These are phyloP conservation scores for Moricandia arvensis DNA, from an alignment of 345 rosid species.

Conservation along the genomic window DNA sequence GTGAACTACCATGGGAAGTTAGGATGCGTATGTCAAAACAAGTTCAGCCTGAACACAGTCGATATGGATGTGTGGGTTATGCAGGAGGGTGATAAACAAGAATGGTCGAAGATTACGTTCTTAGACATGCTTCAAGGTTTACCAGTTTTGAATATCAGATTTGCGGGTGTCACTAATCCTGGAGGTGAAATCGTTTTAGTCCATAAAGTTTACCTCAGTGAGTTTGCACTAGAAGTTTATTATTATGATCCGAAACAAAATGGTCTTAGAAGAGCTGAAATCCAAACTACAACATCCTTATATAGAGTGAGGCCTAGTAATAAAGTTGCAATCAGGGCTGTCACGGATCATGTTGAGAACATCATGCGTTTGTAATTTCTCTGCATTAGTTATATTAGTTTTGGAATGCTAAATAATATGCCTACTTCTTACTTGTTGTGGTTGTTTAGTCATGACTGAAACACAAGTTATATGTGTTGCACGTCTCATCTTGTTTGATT, in stretches of 20 bases:
- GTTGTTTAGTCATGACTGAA: neutral
- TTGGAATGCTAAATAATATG: neutral
- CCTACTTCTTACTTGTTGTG: neutral
- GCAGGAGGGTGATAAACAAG: slow-evolving; percentile 5
- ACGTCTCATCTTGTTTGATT: neutral
- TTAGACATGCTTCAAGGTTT: neutral
- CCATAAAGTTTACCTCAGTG: neutral
- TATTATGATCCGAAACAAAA: neutral
- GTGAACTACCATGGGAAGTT: slow-evolving; percentile 19
- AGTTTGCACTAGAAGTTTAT: neutral
- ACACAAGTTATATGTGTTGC: neutral
- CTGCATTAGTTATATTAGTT: neutral
- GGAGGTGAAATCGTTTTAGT: slow-evolving; percentile 5
- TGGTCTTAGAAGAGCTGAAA: neutral
- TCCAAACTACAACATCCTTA: neutral
- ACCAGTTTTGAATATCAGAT: neutral
- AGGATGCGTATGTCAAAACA: neutral
- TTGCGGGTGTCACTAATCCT: slow-evolving; percentile 6
- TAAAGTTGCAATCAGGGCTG: neutral
- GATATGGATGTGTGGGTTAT: slow-evolving; percentile 4
- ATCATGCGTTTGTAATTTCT: neutral
- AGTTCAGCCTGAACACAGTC: neutral
- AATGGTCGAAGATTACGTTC: slow-evolving; percentile 4
- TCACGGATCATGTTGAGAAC: slow-evolving; percentile 20
- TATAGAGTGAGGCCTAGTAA: neutral